Base-by-base conservation (phyloP, 2,329 filamentous ascomycete species). In the Phyllosticta citribraziliensis region DNA sequence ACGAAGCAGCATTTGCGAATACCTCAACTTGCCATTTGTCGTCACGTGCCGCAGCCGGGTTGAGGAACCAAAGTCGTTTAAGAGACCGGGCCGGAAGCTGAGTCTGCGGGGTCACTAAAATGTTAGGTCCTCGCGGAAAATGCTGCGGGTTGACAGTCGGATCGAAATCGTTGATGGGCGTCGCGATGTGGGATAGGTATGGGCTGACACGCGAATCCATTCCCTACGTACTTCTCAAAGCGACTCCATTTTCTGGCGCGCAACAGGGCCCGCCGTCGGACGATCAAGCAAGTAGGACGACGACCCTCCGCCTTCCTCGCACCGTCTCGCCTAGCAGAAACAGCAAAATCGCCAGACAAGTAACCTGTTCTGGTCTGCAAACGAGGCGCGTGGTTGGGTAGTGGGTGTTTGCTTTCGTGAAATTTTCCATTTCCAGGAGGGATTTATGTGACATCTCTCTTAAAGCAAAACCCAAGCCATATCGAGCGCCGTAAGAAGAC, bases 401-500 rank as follows among this genome's bases (percentile, higher is more conserved):
- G 22, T 30, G 58, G 58, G 58, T 60, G 56, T 60, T 60, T 55
- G 52, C 55, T 25, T 47, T 61, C 59, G 59, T 61, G 52, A 61
- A 61, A 53, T 30, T 30, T 55, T 55, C 58, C 58, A 47, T 53
- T 53, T 19, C 24, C 17, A 8, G 50, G 59, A 8, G 50, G 59
- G 54, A 52, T 54, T 51, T 61, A 61, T 51, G 59, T 61, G 57
- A 57, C 59, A 61, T 55, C 59, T 61, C 59, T 61, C 55, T 54
- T 52, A 61, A 61, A 61, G 55, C 52, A 61, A 56, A 40, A 54
- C 52, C 55, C 52, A 52, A 61, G 47, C 59, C 53, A 55, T 22
- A 22, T 62, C 40, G 61, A 59, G 27, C 65, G 64, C 35, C 63
- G 60, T 60, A 66, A 66, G 55, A 63, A 54, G 27, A 56, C 62